Percentiles rank a stretch among this genome's conserved stretches.
Evolutionary conservation across 2,329 filamentous ascomycete genomes (phyloP).

Genomic region (Xylaria polymorpha): DNA sequence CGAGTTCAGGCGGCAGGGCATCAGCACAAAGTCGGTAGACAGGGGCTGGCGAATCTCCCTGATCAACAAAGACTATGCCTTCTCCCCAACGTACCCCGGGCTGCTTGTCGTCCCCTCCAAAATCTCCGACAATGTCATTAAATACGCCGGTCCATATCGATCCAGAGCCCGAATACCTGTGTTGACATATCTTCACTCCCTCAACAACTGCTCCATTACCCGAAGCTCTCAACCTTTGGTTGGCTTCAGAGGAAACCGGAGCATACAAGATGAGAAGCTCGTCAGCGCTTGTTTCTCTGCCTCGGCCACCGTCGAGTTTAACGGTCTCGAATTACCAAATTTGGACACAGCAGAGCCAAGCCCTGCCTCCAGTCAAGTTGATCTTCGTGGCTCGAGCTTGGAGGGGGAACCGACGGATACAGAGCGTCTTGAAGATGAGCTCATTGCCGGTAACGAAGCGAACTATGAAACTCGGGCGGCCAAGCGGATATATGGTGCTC

Average conservation of each 20-base stretch:
- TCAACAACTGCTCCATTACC: constrained; percentile 97
- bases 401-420: constrained; percentile 68
- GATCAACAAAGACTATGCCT: constrained; percentile 90
- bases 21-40: constrained; percentile 81
- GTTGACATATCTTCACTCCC: constrained; percentile 91
- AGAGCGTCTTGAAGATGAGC: constrained; percentile 76
- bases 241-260: constrained; percentile 86
- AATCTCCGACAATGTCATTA: constrained; percentile 97
- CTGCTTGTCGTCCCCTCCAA: constrained; percentile 84
- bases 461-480: constrained; percentile 69
- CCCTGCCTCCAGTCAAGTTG: constrained; percentile 63
- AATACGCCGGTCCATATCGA: constrained; percentile 90
- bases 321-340: constrained; percentile 50
- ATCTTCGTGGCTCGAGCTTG: constrained; percentile 54
- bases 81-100: constrained; percentile 92
- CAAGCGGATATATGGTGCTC: constrained; percentile 84
- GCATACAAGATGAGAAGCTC: constrained; percentile 94
- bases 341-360: constrained; percentile 53
- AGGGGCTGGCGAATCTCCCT: constrained; percentile 89
- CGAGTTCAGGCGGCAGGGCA: constrained; percentile 89
- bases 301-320: constrained; percentile 60
- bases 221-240: constrained; percentile 92
- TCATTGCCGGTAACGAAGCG: constrained; percentile 65
- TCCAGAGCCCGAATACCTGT: constrained; percentile 90
- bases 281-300: constrained; percentile 92